phyloP scores from a whole-genome alignment of 768 basidiomycete genomes.

The Kwoniella pini region DNA sequence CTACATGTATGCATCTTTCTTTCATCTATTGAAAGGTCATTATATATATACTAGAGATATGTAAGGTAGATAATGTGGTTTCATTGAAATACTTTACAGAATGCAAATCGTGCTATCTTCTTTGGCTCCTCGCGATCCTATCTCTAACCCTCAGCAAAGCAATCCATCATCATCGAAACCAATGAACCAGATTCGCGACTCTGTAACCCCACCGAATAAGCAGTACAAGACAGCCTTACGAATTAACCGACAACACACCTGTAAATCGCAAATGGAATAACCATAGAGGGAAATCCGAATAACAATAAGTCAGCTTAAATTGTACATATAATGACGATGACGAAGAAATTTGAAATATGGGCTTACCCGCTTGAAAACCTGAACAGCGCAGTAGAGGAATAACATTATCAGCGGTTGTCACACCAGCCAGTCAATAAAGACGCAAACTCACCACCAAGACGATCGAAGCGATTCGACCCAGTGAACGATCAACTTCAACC shows the following conservation, averaged over 20 bases:
- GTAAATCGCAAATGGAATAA: not conserved
- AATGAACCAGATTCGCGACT: constrained; percentile 12
- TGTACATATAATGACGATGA: not conserved
- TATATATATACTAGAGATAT: too few relatives aligned
- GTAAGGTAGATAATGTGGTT: too few relatives aligned
- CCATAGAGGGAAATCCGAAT: not conserved
- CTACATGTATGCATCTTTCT: too few relatives aligned
- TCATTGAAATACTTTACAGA: too few relatives aligned
- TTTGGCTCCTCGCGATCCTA: too few relatives aligned
- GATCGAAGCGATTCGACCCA: constrained; percentile 80
- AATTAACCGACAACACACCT: constrained; percentile 29
- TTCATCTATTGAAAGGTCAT: too few relatives aligned
- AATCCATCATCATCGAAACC: not conserved
- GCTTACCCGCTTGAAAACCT: constrained; percentile 22
- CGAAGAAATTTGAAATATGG: not conserved
- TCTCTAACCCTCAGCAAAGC: too few relatives aligned
- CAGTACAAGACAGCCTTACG: not conserved
- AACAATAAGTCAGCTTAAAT: constrained; percentile 5
- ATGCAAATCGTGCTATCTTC: too few relatives aligned
- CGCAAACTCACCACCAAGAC: constrained; percentile 53
- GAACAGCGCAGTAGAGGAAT: not conserved
- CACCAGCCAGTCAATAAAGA: not conserved
- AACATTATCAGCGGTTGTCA: not conserved
- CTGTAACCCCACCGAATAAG: not conserved
- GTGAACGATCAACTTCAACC: constrained; percentile 81